A percentile compares a stretch with the other conserved stretches of the same genome.
Evolutionary conservation across 176 grass and related monocot genomes (phyloP).

Genomic region (Ananas comosus): DNA sequence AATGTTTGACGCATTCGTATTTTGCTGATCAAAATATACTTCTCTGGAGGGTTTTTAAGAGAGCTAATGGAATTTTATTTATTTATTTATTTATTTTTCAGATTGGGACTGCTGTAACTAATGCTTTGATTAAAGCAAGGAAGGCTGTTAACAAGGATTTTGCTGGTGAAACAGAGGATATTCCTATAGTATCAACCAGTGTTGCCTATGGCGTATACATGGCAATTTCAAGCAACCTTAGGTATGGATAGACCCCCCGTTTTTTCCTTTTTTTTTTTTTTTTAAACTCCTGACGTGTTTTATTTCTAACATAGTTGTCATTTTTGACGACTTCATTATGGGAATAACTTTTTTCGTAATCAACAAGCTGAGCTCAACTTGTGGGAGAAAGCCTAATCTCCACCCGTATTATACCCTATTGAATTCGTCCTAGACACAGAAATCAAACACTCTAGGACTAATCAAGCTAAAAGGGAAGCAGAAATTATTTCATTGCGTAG

Average conservation of each 20-base stretch:
- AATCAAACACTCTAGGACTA: too few species aligned
- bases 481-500: too few species aligned
- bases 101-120: slow-evolving; percentile 61
- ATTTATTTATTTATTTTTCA: slow-evolving; percentile 14
- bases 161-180: slow-evolving; percentile 37
- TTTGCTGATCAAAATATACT: background rate
- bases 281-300: background rate
- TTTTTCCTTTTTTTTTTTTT: too few species aligned
- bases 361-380: too few species aligned
- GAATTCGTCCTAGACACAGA: too few species aligned
- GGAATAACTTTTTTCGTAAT: background rate
- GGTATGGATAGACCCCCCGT: slow-evolving; percentile 29
- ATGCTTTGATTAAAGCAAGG: slow-evolving; percentile 50
- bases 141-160: slow-evolving; percentile 46
- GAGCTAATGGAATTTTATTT: slow-evolving; percentile 1
- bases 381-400: too few species aligned
- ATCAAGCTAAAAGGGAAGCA: too few species aligned
- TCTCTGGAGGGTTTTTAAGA: background rate
- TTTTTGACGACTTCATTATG: background rate
- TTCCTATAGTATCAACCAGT: slow-evolving; percentile 58
- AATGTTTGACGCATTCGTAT: background rate
- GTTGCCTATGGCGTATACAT: slow-evolving; percentile 73
- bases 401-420: too few species aligned
- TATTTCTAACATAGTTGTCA: slow-evolving; percentile 1
- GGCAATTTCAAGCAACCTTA: slow-evolving; percentile 80